Conservation (phyloP, 73 alveolate genomes). For the Diophrys appendiculata region DNA sequence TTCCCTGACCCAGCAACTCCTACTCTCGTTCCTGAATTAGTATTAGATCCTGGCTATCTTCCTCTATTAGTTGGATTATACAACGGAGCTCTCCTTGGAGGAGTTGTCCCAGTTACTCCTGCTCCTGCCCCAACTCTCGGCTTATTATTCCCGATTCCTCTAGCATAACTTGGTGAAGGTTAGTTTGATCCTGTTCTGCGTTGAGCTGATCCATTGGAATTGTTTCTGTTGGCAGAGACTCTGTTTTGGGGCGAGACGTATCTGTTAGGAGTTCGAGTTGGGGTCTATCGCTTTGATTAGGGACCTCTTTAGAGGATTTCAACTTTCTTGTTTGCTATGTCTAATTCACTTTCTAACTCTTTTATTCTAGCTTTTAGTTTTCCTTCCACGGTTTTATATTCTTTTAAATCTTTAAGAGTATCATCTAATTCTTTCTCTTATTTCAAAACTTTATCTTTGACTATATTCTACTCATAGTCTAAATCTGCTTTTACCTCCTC, state of each 20-base stretch:
- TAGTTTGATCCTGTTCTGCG: background rate
- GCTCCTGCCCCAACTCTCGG: constrained; percentile 1
- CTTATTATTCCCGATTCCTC: background rate
- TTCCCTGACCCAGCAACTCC: background rate
- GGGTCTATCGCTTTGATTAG: background rate
- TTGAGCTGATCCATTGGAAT: background rate
- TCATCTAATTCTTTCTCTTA: constrained; percentile 41
- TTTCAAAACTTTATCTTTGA: constrained; percentile 9
- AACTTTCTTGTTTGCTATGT: constrained; percentile 25
- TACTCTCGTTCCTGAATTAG: background rate
- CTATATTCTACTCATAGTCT: constrained; percentile 8
- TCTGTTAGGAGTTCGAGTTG: background rate
- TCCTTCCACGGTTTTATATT: constrained; percentile 22
- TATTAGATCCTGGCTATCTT: constrained; percentile 1
- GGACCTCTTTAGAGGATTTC: constrained; percentile 37
- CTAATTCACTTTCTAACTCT: constrained; percentile 51
- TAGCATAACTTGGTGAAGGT: background rate
- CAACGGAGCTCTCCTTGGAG: constrained; percentile 2
- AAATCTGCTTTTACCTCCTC: constrained; percentile 23
- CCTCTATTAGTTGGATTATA: constrained; percentile 6
- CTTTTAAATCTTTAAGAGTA: constrained; percentile 26
- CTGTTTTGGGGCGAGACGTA: background rate
- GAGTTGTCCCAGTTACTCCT: background rate
- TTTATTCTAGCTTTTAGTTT: constrained; percentile 30
- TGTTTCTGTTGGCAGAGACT: background rate